Conservation (phyloP, 495 filamentous ascomycete species). For the Podospora appendiculata region DNA sequence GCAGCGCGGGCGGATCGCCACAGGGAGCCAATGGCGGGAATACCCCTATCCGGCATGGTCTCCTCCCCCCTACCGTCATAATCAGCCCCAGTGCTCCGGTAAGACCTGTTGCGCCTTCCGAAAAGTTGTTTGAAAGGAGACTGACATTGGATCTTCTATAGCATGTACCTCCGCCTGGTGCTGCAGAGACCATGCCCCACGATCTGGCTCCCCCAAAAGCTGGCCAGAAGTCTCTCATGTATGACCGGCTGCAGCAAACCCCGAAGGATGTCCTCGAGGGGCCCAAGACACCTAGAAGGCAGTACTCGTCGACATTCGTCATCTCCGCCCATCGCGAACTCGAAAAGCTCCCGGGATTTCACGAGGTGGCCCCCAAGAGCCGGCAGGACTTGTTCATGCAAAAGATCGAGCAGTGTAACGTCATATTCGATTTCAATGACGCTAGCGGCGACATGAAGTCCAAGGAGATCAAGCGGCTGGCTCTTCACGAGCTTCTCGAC, state of each 20-base stretch:
- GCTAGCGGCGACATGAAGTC: constrained; percentile 98
- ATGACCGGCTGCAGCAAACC: constrained; percentile 84
- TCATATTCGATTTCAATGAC: constrained; percentile 99
- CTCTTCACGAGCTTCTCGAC: constrained; percentile 91
- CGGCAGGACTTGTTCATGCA: constrained; percentile 99
- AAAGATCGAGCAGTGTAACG: constrained; percentile 99
- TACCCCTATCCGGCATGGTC: constrained; percentile 62
- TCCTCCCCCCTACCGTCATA: constrained; percentile 80
- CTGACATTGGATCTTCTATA: constrained; percentile 29
- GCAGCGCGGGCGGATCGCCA: constrained; percentile 23
- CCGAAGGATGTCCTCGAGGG: constrained; percentile 96
- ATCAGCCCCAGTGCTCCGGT: constrained; percentile 94
- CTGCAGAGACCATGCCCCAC: constrained; percentile 95
- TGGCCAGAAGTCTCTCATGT: constrained; percentile 78
- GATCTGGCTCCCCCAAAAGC: constrained; percentile 90
- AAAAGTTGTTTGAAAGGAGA: constrained; percentile 2
- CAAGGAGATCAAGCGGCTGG: constrained; percentile 99
- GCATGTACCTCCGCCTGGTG: constrained; percentile 90
- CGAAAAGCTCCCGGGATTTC: constrained; percentile 97
- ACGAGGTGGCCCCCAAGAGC: constrained; percentile 90
- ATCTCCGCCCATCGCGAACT: constrained; percentile 94
- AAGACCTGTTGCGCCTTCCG: constrained; percentile 32
- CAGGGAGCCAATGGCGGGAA: constrained; percentile 51
- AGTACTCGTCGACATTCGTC: constrained; percentile 96
- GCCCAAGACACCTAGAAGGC: constrained; percentile 86